Percentiles rank a stretch among this genome's conserved stretches.
phyloP scores from a whole-genome alignment of 352 stramenopile species.

The Pythium sp. region DNA sequence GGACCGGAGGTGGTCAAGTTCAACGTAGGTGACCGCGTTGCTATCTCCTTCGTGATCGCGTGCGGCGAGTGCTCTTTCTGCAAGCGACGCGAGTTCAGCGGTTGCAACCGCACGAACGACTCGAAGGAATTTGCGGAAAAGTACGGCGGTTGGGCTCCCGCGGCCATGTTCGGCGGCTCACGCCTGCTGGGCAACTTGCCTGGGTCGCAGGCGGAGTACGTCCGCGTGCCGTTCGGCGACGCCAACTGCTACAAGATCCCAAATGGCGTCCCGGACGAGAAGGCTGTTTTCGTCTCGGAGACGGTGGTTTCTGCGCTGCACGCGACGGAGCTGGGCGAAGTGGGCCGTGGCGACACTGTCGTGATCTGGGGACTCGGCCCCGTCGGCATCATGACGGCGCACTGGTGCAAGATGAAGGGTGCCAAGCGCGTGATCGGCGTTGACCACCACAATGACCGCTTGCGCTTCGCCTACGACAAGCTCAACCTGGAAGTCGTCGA shows the following conservation, averaged over 20 bases:
- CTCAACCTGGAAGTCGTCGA: conserved; percentile 69
- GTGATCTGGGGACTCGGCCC: conserved; percentile 72
- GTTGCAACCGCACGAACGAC: conserved; percentile 73
- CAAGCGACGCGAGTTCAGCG: conserved; percentile 49
- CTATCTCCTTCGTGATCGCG: conserved; percentile 64
- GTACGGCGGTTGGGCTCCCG: conserved; percentile 62
- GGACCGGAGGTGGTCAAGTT: conserved; percentile 51
- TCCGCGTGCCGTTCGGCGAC: conserved; percentile 72
- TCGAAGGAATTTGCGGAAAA: conserved; percentile 62
- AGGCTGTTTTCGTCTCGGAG: conserved; percentile 63
- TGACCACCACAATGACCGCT: conserved; percentile 42
- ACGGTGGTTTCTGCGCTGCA: conserved; percentile 57
- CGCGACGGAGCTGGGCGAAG: conserved; percentile 50
- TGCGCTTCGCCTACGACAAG: conserved; percentile 54
- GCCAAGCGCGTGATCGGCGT: conserved; percentile 60
- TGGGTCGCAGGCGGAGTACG: conserved; percentile 69
- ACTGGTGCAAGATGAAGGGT: conserved; percentile 66
- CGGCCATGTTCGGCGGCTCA: conserved; percentile 56
- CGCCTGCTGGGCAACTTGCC: conserved; percentile 56
- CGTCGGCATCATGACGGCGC: conserved; percentile 47
- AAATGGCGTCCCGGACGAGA: conserved; percentile 48
- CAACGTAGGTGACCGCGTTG: conserved; percentile 65
- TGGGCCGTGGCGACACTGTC: conserved; percentile 43
- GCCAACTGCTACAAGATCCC: conserved; percentile 69
- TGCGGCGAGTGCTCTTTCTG: conserved; percentile 75